Base-by-base conservation (phyloP, 768 basidiomycete species). In the Lactarius deliciosus region DNA sequence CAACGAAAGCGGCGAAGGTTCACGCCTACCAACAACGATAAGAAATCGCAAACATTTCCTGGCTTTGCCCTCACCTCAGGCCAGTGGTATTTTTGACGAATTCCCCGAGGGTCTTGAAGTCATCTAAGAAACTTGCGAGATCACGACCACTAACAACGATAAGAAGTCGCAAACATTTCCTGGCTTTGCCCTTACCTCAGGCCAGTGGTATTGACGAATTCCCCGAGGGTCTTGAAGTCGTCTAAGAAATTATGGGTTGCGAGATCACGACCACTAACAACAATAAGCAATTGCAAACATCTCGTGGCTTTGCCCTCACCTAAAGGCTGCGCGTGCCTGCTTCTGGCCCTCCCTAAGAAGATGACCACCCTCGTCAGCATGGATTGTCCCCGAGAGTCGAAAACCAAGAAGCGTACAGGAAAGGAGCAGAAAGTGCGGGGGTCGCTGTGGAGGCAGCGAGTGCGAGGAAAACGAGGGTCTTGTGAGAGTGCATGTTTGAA, bases 401-500 rank as follows among this genome's bases (percentile, higher is more conserved):
- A 30, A 56, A 9, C 16, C 16, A 20, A 34, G 32, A 28, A 56
- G 20, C 55, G 28, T 56, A 56, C 55, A 0, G 34, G 25, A 56
- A 8, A 22, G 65, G 60, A n/a, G 43, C 45, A 22, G 60, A n/a
- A 13, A 61, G 3, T 15, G 28, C 65, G 30, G 56, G 43, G 56
- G 60, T 18, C 20, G 16, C n/a, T 2, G 34, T 32, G 1, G 60
- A 66, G 7, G 55, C 36, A 38, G 60, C 65, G 16, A 61, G 60
- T 28, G 43, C 28, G n/a, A 61, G n/a, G 28, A 62, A 18, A 25
- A 28, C 60, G 36, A 66, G 38, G 8, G 36, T 57, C 25, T 20
- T 30, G 10, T 22, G 40, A 38, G 45, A 61, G 40, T 2, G 47
- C 65, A 66, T 66, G 34, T 38, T 57, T 47, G 41, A 61, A n/a